Conservation (phyloP, 2,329 filamentous ascomycete species). For the Fusarium miscanthi region DNA sequence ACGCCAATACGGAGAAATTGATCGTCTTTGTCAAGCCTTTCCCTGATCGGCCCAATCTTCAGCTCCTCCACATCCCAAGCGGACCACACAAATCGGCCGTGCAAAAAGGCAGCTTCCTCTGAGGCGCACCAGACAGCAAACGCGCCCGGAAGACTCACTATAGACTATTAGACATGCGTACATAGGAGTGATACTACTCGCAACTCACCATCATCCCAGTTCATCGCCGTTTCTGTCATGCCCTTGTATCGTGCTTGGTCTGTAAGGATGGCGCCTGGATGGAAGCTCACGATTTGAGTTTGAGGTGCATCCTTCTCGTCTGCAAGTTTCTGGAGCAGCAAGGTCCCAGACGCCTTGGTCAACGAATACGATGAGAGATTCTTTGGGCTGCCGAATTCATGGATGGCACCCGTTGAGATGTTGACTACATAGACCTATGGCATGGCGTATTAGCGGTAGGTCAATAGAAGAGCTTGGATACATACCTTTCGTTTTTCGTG, state of each 20-base stretch:
- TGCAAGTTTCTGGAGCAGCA: background rate
- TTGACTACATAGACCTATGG: background rate
- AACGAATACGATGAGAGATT: background rate
- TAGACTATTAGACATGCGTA: rapidly evolving
- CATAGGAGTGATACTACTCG: rapidly evolving
- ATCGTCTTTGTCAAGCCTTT: background rate
- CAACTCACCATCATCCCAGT: background rate
- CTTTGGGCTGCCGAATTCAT: background rate
- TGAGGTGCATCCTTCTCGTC: background rate
- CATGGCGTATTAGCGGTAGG: no score
- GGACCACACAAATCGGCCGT: constrained; percentile 5
- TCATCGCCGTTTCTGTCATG: background rate
- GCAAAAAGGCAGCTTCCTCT: background rate
- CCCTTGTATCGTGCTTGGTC: background rate
- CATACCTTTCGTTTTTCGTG: background rate
- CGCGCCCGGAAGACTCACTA: background rate
- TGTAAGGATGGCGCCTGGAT: background rate
- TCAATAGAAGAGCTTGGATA: no score
- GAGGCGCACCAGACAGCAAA: constrained; percentile 1
- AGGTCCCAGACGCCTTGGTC: background rate
- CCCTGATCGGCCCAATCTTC: background rate
- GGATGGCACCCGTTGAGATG: background rate
- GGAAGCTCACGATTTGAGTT: background rate
- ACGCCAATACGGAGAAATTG: constrained; percentile 4
- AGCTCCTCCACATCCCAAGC: constrained; percentile 11